Percentiles rank a stretch among this genome's conserved stretches.
These are phyloP conservation scores for Iberis amara DNA, from an alignment of 441 rosid genomes.

Conservation along the genomic window DNA sequence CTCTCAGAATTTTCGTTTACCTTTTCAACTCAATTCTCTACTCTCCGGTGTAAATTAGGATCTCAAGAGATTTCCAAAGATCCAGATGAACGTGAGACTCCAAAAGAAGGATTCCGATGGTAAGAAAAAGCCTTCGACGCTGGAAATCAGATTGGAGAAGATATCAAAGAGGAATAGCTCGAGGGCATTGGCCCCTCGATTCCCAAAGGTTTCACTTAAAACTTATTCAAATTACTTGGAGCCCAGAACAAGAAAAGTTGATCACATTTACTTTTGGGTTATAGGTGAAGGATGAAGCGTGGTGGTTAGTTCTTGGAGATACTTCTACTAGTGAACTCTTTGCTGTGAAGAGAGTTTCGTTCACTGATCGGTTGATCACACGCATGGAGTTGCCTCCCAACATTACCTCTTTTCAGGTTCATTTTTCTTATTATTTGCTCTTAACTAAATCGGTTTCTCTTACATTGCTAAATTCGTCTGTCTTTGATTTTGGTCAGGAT, in stretches of 20 bases:
- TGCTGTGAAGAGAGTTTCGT: conserved; percentile 87
- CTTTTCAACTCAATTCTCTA: conserved; percentile 1
- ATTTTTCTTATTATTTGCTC: not conserved
- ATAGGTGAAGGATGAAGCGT: conserved; percentile 89
- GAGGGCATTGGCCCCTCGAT: conserved; percentile 80
- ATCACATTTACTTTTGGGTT: conserved; percentile 13
- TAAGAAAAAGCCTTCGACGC: conserved; percentile 32
- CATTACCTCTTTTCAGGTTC: conserved; percentile 24
- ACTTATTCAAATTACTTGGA: conserved; percentile 3
- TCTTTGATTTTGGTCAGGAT: conserved; percentile 43
- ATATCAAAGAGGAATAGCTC: conserved; percentile 54
- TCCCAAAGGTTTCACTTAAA: conserved; percentile 64
- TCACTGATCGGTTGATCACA: conserved; percentile 58
- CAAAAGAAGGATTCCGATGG: conserved; percentile 45
- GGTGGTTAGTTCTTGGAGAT: conserved; percentile 94
- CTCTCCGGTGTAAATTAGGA: conserved; percentile 42
- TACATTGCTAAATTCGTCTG: not conserved
- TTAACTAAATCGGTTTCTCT: not conserved
- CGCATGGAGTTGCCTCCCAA: conserved; percentile 54
- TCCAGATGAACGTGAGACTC: conserved; percentile 61
- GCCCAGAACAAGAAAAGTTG: not conserved
- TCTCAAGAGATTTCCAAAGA: conserved; percentile 69
- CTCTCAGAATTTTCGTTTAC: not conserved
- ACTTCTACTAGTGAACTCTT: conserved; percentile 58
- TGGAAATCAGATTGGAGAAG: conserved; percentile 72